phyloP scores from a whole-genome alignment of 345 rosid species.

The Raphanus sativus region DNA sequence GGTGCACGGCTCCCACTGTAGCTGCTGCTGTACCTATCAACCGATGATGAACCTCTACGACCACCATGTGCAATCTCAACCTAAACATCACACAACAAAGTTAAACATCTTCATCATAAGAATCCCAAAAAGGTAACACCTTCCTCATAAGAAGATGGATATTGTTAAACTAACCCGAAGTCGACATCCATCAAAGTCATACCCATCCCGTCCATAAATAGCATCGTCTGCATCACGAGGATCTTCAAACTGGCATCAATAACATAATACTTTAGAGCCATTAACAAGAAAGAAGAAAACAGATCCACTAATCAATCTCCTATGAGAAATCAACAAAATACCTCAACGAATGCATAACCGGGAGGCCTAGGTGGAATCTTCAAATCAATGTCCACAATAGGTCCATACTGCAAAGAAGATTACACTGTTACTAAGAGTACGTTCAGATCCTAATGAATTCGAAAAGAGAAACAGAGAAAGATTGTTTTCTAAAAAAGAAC shows the following conservation, averaged over 20 bases:
- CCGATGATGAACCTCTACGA: constrained; percentile 70
- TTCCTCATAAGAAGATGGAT: too few species aligned
- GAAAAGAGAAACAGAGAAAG: background rate
- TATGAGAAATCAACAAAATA: too few species aligned
- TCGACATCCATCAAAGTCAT: constrained; percentile 76
- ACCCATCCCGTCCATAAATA: constrained; percentile 85
- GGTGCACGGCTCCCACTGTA: constrained; percentile 72
- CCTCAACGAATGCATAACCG: constrained; percentile 97
- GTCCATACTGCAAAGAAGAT: too few species aligned
- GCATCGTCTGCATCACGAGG: constrained; percentile 97
- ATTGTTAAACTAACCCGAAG: constrained; percentile 84
- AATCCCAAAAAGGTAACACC: too few species aligned
- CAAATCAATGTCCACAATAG: constrained; percentile 84
- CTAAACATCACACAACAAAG: constrained; percentile 42
- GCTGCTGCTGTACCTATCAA: constrained; percentile 69
- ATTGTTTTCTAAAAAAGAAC: constrained; percentile 40
- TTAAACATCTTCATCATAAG: too few species aligned
- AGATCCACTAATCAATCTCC: too few species aligned
- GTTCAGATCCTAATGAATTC: background rate
- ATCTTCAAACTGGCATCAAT: constrained; percentile 73
- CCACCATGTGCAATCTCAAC: constrained; percentile 96
- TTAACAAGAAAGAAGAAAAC: too few species aligned
- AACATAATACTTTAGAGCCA: background rate
- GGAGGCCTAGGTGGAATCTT: constrained; percentile 98
- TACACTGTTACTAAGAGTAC: too few species aligned